Percentiles rank a stretch among this genome's conserved stretches.
These are phyloP conservation scores for Cyclotella distinguenda DNA, from an alignment of 108 stramenopile species.

Conservation along the genomic window DNA sequence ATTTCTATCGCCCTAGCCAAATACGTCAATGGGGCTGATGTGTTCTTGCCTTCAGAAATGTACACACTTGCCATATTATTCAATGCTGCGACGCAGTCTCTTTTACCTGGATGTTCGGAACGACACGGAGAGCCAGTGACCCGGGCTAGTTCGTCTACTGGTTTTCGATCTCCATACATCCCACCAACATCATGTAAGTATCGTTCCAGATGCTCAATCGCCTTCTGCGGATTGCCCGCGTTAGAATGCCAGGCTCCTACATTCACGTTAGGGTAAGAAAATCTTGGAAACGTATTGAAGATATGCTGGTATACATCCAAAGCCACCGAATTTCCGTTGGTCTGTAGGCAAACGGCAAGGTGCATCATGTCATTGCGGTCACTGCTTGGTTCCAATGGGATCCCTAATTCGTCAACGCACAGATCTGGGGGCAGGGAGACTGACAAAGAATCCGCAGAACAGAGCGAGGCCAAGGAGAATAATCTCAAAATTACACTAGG, in stretches of 20 bases:
- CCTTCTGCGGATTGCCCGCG: neutral
- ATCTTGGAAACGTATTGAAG: neutral
- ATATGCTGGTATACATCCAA: conserved; percentile 18
- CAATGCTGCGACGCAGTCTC: conserved; percentile 20
- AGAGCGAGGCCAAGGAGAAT: neutral
- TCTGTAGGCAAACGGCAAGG: conserved; percentile 19
- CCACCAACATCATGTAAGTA: conserved; percentile 26
- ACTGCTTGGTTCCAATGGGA: neutral
- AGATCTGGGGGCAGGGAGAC: neutral
- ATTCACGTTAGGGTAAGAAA: conserved; percentile 14
- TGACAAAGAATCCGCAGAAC: neutral
- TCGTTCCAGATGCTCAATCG: neutral
- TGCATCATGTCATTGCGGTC: conserved; percentile 4
- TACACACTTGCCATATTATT: conserved; percentile 24
- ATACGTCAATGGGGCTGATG: neutral
- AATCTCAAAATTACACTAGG: no score
- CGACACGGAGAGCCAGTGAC: conserved; percentile 13
- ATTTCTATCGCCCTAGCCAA: conserved; percentile 28
- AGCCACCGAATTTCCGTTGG: conserved; percentile 3
- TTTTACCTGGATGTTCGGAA: neutral
- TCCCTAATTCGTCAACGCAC: conserved; percentile 8
- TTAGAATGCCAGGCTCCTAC: neutral
- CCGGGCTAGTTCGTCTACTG: conserved; percentile 2
- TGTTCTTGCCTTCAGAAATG: conserved; percentile 21
- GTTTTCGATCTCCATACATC: conserved; percentile 6